Evolutionary conservation across 1,284 basidiomycete genomes (phyloP), one percentile per base, ranked within the genome.

Genomic region (Pyrrhoderma noxium): DNA sequence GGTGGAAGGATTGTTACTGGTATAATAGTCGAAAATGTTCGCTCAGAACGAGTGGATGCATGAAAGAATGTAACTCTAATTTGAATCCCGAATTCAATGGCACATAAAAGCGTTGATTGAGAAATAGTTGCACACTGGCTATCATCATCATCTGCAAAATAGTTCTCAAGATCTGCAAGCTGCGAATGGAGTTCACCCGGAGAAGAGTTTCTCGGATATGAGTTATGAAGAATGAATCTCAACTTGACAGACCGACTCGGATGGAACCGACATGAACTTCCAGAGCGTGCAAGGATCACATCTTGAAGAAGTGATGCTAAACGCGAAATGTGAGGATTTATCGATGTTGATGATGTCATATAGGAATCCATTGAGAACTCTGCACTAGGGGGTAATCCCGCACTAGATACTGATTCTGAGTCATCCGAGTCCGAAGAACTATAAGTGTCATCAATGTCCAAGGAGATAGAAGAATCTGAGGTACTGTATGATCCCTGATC

Each of bases 251-350:
- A 70, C 16, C 73, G 73, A 35, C 78, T 75, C 1, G 81, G 77
- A 60, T 90, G 86, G 59, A 90, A 85, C 39, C 85, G 79, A 67
- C 87, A 89, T 27, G 85, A 80, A 31, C 85, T 85, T 36, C 87
- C 87, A 13, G 87, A 88, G 9, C 82, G 76, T 2, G 85, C 80
- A 25, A 89, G 65, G 45, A 80, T 70, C 14, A 40, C 38, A 5
- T 40, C 38, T 31, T 31, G 27, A 31, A 22, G 22, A 49, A 36
- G 16, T 42, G 37, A 7, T 49, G 34, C 19, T 44, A 44, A 8
- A 49, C 43, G 18, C 19, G 36, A 9, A 47, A 49, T 8, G 47
- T 16, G 40, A 9, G 52, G 36, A 4, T 34, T 40, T 8, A 43
- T 39, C 13, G 45, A 45, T 18, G 49, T 37, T 11, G 13, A 62